Conservation (phyloP, 768 basidiomycete species). For the Crucibulum laeve region DNA sequence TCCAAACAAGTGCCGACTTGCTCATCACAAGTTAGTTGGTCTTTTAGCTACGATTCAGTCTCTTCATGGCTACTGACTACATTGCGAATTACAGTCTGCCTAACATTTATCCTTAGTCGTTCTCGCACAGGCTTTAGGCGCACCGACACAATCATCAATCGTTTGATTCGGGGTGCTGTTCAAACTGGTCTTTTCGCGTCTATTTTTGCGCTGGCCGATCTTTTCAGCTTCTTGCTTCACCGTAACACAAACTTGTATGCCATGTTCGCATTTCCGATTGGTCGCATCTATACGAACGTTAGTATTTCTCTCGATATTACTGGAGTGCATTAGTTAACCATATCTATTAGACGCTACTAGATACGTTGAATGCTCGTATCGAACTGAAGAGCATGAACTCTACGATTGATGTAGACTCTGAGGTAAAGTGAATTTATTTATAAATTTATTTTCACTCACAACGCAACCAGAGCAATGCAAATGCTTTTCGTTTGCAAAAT, state of each 20-base stretch:
- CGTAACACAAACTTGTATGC: constrained; percentile 29
- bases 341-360: constrained; percentile 32
- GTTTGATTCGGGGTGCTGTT: constrained; percentile 49
- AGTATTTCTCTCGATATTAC: constrained; percentile 17
- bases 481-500: constrained; percentile 18
- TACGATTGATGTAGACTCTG: constrained; percentile 23
- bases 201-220: constrained; percentile 45
- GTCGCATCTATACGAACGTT: constrained; percentile 45
- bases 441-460: background rate
- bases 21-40: constrained; percentile 37
- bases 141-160: constrained; percentile 49
- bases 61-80: background rate
- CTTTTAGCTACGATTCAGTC: background rate
- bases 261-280: constrained; percentile 30
- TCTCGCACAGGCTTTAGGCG: constrained; percentile 46
- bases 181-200: constrained; percentile 52
- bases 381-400: constrained; percentile 24
- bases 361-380: constrained; percentile 36
- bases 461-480: constrained; percentile 9
- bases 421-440: constrained; percentile 12
- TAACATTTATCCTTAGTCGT: constrained; percentile 26
- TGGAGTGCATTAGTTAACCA: constrained; percentile 4
- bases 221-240: constrained; percentile 35
- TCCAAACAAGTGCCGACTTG: constrained; percentile 36
- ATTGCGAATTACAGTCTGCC: constrained; percentile 13